Base-by-base conservation (phyloP, 306 rosid species). In the Datisca glomerata region DNA sequence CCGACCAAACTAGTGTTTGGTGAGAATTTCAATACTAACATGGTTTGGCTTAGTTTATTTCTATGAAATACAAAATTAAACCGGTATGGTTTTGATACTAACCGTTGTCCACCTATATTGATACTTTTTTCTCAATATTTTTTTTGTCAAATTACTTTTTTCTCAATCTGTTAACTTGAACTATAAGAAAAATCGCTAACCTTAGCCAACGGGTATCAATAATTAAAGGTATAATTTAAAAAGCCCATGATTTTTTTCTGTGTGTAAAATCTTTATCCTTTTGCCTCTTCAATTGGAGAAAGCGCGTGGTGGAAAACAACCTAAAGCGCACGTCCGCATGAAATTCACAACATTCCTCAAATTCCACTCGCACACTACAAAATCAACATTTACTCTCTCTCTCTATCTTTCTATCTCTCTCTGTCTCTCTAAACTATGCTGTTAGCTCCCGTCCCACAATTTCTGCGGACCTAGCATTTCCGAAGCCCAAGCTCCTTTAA, bases 351-450 rank as follows among this genome's bases (percentile, higher is more conserved):
- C 35, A 13, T 31, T 31, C 35, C 35, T 4, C 12, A 2, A 31
- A 31, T 31, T 31, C 35, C 1, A 31, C 12, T 31, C 5, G 9
- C 35, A 8, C 12, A 31, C 35, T 31, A 31, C 35, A 1, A 31
- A 10, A 1, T 62, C 18, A 35, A 28, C 19, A 12, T 43, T 43
- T 21, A 15, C 56, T 31, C 35, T 31, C 24, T 43, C n/a, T 45
- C 27, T 29, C 20, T 17, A 12, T 13, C 20, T 27, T 39, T 50
- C 43, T 36, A 18, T 37, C 43, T 14, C 21, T 39, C 43, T 15
- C 8, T 14, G 20, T 39, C 43, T 39, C 41, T 43, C 41, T 1
- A 3, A 28, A 41, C 23, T 47, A 7, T 37, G 10, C 14, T 14
- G 46, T 24, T 24, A 18, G 20, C 32, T 49, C 31, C 12, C 15